Conservation (phyloP, 345 rosid species). For the Limnanthes douglasii region DNA sequence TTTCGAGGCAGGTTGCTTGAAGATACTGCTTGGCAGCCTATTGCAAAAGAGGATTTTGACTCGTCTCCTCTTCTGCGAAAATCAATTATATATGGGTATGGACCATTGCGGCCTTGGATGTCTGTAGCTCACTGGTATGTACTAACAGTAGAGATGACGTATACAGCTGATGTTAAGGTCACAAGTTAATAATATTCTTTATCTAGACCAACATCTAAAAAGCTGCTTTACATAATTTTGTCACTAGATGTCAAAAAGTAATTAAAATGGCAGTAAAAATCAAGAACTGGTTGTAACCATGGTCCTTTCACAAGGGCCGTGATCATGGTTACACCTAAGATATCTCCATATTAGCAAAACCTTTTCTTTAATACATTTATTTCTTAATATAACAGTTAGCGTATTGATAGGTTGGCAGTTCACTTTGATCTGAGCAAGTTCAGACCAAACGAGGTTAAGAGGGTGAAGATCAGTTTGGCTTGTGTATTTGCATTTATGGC, state of each 20-base stretch:
- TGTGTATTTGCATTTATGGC: slow-evolving; percentile 92
- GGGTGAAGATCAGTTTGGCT: slow-evolving; percentile 93
- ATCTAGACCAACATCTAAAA: no score
- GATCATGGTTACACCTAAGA: no score
- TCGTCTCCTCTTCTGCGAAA: slow-evolving; percentile 44
- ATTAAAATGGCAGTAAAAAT: no score
- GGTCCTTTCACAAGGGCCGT: no score
- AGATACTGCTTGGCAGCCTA: slow-evolving; percentile 98
- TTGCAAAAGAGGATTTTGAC: slow-evolving; percentile 57
- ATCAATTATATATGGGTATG: slow-evolving; percentile 67
- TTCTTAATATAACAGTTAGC: slow-evolving; percentile 3
- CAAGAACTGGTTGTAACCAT: no score
- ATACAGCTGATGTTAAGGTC: no score
- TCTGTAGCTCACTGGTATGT: slow-evolving; percentile 89
- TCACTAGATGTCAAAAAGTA: no score
- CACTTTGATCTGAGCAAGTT: slow-evolving; percentile 76
- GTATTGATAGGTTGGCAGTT: slow-evolving; percentile 50
- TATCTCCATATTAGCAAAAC: no score
- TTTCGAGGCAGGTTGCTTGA: slow-evolving; percentile 78
- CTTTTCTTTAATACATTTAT: background rate
- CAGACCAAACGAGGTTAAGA: slow-evolving; percentile 64
- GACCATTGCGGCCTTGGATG: slow-evolving; percentile 94
- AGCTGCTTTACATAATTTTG: no score
- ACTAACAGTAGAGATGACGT: no score
- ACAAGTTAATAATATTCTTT: no score